These are phyloP conservation scores for Aspergillus novofumigatus DNA, from an alignment of 2,329 filamentous ascomycete species.

Conservation along the genomic window DNA sequence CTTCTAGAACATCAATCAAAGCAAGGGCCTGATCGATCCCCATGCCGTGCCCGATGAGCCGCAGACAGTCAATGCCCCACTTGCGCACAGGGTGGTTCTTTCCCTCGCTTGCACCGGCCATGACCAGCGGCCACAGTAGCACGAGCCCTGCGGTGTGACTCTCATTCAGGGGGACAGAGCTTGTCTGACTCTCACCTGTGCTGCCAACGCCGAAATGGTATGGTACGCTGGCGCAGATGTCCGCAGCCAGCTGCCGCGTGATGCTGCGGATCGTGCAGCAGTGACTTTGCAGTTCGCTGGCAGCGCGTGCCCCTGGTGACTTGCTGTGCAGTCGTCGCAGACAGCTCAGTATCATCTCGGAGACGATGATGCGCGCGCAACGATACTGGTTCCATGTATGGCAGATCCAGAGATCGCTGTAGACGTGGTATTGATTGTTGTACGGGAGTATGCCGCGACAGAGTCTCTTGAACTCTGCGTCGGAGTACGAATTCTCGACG, in stretches of 20 bases:
- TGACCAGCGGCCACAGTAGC: constrained; percentile 36
- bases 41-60: constrained; percentile 31
- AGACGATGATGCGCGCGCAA: constrained; percentile 53
- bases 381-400: constrained; percentile 59
- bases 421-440: constrained; percentile 52
- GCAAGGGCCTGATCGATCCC: constrained; percentile 38
- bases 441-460: constrained; percentile 35
- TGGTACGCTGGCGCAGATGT: constrained; percentile 37
- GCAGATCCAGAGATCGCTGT: constrained; percentile 51
- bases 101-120: constrained; percentile 32
- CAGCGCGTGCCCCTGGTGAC: constrained; percentile 16
- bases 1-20: constrained; percentile 29
- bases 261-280: constrained; percentile 26
- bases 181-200: constrained; percentile 4
- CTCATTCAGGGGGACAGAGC: constrained; percentile 17
- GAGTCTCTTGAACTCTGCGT: constrained; percentile 34
- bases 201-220: constrained; percentile 29
- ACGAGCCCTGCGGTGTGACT: constrained; percentile 31
- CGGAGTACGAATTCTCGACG: constrained; percentile 17
- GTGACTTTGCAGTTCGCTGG: constrained; percentile 28
- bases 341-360: constrained; percentile 44
- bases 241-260: constrained; percentile 26
- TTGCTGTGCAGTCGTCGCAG: constrained; percentile 23
- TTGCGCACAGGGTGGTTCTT: constrained; percentile 22
- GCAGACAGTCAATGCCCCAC: constrained; percentile 31